Evolutionary conservation across 768 basidiomycete species (phyloP), one percentile per base, ranked within the genome.

Genomic region (Porphyrellus cyaneotinctus): DNA sequence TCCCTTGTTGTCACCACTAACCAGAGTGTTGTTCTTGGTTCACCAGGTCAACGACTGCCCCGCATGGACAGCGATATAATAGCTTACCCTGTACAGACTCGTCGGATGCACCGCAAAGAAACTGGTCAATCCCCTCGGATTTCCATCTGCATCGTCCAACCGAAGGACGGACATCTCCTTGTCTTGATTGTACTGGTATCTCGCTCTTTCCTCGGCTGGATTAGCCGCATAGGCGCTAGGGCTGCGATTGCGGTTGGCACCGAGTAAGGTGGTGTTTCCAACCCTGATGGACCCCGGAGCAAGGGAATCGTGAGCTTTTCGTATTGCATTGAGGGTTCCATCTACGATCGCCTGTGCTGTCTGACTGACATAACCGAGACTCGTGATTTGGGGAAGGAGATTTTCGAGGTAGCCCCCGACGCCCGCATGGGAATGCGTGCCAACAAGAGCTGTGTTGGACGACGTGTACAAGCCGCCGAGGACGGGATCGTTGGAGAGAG

Each of bases 51-150:
- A 39, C 12, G 47, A 9, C 11, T 1, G 10, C 7, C 2, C 18
- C 7, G 12, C 2, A 24, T 38, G 18, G 2, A 8, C 9, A 18
- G 4, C 2, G 13, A 12, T 6, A 18, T 2, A 24, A 24, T n/a
- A n/a, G 37, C 32, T 12, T 52, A 88, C 88, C 71, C 83, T 76
- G 60, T 89, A 90, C n/a, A 89, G 59, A 57, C 85, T 87, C 15
- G 88, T 91, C 2, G 87, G 87, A 66, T 91, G 89, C 0, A 91
- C 88, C 1, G 88, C 73, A 65, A 84, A 90, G 70, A 86, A 89
- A 65, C 81, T 85, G 58, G 89, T 63, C 60, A 90, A 77, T 2
- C 88, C 88, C 48, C 81, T 74, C 18, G 81, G 75, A 26, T 75
- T 76, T 26, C 87, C 87, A 48, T 64, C 69, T 9, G 57, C 58